A percentile compares a stretch with the other conserved stretches of the same genome.
Conservation (phyloP, 2,329 filamentous ascomycete genomes). For the Plectosphaerella sp. region DNA sequence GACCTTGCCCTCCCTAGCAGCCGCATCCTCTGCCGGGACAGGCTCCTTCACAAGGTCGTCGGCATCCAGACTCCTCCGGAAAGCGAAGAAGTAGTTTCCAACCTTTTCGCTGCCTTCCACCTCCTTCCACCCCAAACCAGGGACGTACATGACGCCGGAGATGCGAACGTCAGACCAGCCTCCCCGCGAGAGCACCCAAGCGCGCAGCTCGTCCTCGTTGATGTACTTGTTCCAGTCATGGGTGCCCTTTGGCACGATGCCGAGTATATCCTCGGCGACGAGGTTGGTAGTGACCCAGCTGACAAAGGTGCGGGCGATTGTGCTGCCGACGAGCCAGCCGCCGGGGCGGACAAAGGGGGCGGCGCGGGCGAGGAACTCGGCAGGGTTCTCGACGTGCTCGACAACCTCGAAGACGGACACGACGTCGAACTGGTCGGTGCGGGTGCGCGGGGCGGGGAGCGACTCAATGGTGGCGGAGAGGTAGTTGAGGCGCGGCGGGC, state of each 20-base stretch:
- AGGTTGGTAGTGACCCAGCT: constrained; percentile 93
- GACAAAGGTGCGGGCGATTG: constrained; percentile 83
- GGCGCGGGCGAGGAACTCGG: constrained; percentile 67
- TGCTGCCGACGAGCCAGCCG: constrained; percentile 89
- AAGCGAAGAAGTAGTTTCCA: constrained; percentile 95
- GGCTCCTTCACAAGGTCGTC: neutral
- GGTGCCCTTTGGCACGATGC: constrained; percentile 86
- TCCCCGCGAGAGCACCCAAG: constrained; percentile 44
- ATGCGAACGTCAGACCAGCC: constrained; percentile 58
- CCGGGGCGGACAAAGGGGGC: constrained; percentile 78
- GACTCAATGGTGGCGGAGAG: constrained; percentile 73
- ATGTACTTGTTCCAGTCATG: constrained; percentile 98
- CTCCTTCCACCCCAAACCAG: constrained; percentile 67
- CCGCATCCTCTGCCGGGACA: neutral
- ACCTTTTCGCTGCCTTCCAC: constrained; percentile 76
- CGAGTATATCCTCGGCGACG: constrained; percentile 80
- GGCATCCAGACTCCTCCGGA: constrained; percentile 41
- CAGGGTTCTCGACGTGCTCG: constrained; percentile 80
- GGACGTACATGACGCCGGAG: constrained; percentile 86
- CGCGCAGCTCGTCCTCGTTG: constrained; percentile 72
- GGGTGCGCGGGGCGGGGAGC: constrained; percentile 38
- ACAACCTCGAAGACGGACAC: constrained; percentile 91
- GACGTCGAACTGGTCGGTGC: constrained; percentile 61
- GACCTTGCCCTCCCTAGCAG: neutral
- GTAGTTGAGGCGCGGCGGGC: constrained; percentile 61